Evolutionary conservation across 306 rosid genomes (phyloP).

Genomic region (Prunus padus): DNA sequence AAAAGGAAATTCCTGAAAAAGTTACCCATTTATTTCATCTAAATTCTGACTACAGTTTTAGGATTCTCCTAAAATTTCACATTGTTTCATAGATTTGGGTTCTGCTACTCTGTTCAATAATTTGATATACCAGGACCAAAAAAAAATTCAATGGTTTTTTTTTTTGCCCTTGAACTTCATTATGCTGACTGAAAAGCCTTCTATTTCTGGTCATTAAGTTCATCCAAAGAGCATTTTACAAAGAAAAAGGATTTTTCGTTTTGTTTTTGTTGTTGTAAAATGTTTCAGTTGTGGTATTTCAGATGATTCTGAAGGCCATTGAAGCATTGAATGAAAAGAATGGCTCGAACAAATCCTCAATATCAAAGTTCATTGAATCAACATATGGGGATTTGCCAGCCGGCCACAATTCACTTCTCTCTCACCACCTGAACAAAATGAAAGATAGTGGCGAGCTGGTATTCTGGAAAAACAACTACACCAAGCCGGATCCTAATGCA

Average conservation of each 20-base stretch:
- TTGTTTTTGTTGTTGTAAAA: neutral
- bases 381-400: slow-evolving; percentile 65
- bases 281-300: slow-evolving; percentile 11
- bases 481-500: slow-evolving; percentile 53
- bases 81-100: neutral
- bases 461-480: slow-evolving; percentile 76
- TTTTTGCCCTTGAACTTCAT: neutral
- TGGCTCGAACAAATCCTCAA: slow-evolving; percentile 74
- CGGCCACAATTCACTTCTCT: slow-evolving; percentile 55
- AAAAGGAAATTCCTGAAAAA: neutral
- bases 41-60: neutral
- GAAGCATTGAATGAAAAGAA: slow-evolving; percentile 48
- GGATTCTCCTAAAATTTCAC: neutral
- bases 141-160: neutral
- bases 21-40: neutral
- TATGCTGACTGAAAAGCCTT: neutral
- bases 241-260: neutral
- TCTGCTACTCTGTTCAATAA: neutral
- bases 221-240: neutral
- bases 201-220: neutral
- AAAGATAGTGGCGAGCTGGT: slow-evolving; percentile 56
- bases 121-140: neutral
- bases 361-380: slow-evolving; percentile 75
- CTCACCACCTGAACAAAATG: slow-evolving; percentile 65
- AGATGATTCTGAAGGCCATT: slow-evolving; percentile 74